Evolutionary conservation across 2,329 filamentous ascomycete species (phyloP).

Genomic region (Pseudopithomyces maydicus): DNA sequence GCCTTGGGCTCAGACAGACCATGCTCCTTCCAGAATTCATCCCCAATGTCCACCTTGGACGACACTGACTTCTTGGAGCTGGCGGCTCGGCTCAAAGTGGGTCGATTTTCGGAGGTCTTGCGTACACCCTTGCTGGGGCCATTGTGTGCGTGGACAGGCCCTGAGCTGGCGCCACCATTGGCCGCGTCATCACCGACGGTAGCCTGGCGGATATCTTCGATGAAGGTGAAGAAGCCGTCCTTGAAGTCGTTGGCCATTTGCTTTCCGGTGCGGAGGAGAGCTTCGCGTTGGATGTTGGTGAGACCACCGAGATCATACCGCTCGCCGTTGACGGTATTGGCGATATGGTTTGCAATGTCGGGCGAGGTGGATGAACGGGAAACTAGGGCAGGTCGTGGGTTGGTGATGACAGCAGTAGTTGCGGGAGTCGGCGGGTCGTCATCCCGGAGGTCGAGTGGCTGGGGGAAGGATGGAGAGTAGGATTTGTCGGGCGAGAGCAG

Average conservation of each 20-base stretch:
- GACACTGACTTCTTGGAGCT: slow-evolving; percentile 37
- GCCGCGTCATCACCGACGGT: slow-evolving; percentile 93
- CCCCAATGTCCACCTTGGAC: slow-evolving; percentile 41
- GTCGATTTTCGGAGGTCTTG: slow-evolving; percentile 37
- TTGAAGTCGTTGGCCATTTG: slow-evolving; percentile 89
- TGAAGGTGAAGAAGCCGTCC: slow-evolving; percentile 89
- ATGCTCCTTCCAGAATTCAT: slow-evolving; percentile 51
- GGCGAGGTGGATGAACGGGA: slow-evolving; percentile 37
- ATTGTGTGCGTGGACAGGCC: slow-evolving; percentile 31
- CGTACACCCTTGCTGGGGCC: slow-evolving; percentile 31
- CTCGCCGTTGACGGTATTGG: slow-evolving; percentile 30
- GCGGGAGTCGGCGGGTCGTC: slow-evolving; percentile 20
- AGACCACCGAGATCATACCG: slow-evolving; percentile 37
- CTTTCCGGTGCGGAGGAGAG: slow-evolving; percentile 57
- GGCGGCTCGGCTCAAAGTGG: slow-evolving; percentile 34
- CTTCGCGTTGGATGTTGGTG: slow-evolving; percentile 41
- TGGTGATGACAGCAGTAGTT: slow-evolving; percentile 5
- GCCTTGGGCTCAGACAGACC: slow-evolving; percentile 47
- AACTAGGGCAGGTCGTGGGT: slow-evolving; percentile 17
- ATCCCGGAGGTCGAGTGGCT: slow-evolving; percentile 44
- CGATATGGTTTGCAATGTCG: slow-evolving; percentile 34
- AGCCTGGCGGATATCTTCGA: slow-evolving; percentile 92
- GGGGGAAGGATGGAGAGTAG: slow-evolving; percentile 43
- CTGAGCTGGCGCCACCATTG: slow-evolving; percentile 56
- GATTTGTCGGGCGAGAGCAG: slow-evolving; percentile 70